Evolutionary conservation across 2,329 filamentous ascomycete species (phyloP), one percentile per base, ranked within the genome.

Genomic region (Aureobasidium sp.): DNA sequence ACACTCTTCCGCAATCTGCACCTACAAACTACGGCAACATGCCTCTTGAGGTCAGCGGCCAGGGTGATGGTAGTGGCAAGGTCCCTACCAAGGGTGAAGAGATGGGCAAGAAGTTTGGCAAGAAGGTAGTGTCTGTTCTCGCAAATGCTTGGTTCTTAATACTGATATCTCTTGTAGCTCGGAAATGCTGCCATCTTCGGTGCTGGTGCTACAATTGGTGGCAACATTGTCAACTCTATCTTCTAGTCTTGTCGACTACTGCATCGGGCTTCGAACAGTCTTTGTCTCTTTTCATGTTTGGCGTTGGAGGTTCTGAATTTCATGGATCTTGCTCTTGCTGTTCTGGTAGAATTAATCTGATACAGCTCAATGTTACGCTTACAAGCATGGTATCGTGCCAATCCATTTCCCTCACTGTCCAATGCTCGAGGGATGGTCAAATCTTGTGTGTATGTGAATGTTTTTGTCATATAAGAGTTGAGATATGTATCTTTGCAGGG

Each of bases 101-200:
- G 75, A 83, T 86, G 61, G 91, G 90, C 61, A 96, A 96, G 85
- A 97, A 97, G 78, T 89, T 97, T 75, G 92, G 93, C 67, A 96
- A 95, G 84, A 97, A 97, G 81, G 58, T 61, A 51, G 47, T 6
- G 29, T 42, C 21, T 11, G 25, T n/a, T 3, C 10, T 8, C 37
- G 8, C 14, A 25, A 13, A 7, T 36, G 14, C 3, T 25, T 13
- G 45, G 14, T n/a, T 34, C 3, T 37, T 8, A 2, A 44, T 47
- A 21, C 58, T 61, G 11, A 61, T 25, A 21, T 11, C 5, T 3
- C 13, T 2, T 51, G 32, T 21, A 61, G 59, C 74, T 93, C 70
- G 93, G 93, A 37, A 87, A 87, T 73, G 85, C 85, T 48, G 91
- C 91, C 32, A 91, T 97, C 67, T 96, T 96, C 69, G 93, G 93